Evolutionary conservation across 306 rosid genomes (phyloP), one percentile per base, ranked within the genome.

Genomic region (Casuarina glauca): DNA sequence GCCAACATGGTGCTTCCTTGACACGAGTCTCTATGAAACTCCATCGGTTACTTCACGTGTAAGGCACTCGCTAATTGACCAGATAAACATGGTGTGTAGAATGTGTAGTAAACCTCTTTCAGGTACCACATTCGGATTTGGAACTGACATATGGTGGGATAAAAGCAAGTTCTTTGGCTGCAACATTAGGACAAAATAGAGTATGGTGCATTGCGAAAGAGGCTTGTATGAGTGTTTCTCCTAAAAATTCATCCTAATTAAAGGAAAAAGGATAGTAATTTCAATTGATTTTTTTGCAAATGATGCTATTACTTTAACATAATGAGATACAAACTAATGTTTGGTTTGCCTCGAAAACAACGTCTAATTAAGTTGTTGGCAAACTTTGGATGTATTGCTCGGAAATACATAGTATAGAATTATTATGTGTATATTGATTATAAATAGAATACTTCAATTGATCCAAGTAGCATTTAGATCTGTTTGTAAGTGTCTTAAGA

Each of bases 201-300:
- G 76, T 78, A 6, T 86, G 93, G 89, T 85, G 93, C 84, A 86
- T 86, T 45, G 86, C 89, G 45, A 79, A 72, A 77, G 97, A 91
- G 84, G 90, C 84, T 74, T 88, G 90, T 86, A 53, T 62, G 7
- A 88, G 85, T 69, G 68, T 69, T 50, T 86, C 98, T 70, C 76
- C 91, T 57, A 76, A 68, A 68, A 82, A 80, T 72, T 89, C 90
- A 26, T 91, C 94, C 42, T 66, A 6, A 66, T 26, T 2, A 7
- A 45, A 46, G 55, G 45, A 78, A 82, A 71, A 16, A 8, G n/a
- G 51, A 69, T 26, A 26, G 48, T 70, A 69, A 78, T 39, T 77
- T 61, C 45, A 32, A 79, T 63, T 26, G 32, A 26, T 26, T 26
- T 26, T 26, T 26, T 26, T 26, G 32, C 32, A 26, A 26, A 26